Evolutionary conservation across 441 rosid genomes (phyloP), one percentile per base, ranked within the genome.

Genomic region (Aleurites moluccanus): DNA sequence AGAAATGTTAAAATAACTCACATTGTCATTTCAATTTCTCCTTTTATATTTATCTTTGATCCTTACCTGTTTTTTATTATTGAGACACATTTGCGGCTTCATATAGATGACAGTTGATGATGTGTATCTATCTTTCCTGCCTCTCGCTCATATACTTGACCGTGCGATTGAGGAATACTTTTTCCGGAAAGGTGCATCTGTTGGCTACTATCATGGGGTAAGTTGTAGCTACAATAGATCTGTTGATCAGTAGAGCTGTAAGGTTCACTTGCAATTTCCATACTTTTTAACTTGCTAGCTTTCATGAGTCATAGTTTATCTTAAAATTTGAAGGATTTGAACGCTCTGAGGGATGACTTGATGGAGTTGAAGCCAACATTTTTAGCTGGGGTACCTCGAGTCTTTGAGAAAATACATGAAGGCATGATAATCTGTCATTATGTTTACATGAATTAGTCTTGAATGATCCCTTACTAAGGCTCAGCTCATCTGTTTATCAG

Each of bases 151-250:
- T 80, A 81, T 90, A 69, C 92, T 96, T 53, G 99, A 96, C 75
- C 96, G 98, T 27, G 57, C 72, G 83, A 90, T 89, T 55, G 98
- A 96, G 80, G 98, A 96, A 79, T 92, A 88, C 66, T 93, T 93
- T 81, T 87, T 92, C 77, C 78, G 84, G 53, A 93, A 85, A 80
- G 99, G 99, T 50, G 99, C 99, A 80, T 90, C 99, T 49, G 87
- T 96, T 55, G 99, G 99, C 77, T 96, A 88, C 81, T 96, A 91
- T 80, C 98, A 96, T 69, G 99, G 98, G 87, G 99, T 96, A 88
- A 33, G 83, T 45, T 68, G 42, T 77, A 65, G 59, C 40, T 38
- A 44, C 65, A 61, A 73, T 38, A 38, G 40, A 38, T 38, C 40
- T 38, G 9, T 38, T 38, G 8, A 38, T 38, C 9, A 38, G 40